These are phyloP conservation scores for Pythium myriotylum DNA, from an alignment of 352 stramenopile genomes.

Conservation along the genomic window DNA sequence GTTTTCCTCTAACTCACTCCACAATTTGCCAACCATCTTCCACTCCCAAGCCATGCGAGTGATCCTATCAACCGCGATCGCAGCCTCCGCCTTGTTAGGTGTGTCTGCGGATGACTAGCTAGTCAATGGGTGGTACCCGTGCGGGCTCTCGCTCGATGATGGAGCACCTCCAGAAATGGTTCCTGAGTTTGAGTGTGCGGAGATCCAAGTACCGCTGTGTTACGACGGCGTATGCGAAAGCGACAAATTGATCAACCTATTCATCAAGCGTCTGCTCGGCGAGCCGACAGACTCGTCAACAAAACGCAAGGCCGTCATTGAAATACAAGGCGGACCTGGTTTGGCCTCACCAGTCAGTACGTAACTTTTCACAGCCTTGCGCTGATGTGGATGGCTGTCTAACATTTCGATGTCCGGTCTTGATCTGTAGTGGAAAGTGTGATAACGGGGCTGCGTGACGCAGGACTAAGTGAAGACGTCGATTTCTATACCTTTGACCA, in stretches of 20 bases:
- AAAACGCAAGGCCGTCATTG: slow-evolving; percentile 17
- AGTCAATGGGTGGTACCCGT: slow-evolving; percentile 36
- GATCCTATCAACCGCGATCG: neutral
- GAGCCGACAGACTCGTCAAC: neutral
- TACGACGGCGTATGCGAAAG: slow-evolving; percentile 26
- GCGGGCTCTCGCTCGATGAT: slow-evolving; percentile 9
- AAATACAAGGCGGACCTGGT: slow-evolving; percentile 28
- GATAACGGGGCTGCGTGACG: slow-evolving; percentile 3
- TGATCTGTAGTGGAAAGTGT: slow-evolving; percentile 20
- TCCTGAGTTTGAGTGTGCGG: slow-evolving; percentile 18
- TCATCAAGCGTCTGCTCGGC: slow-evolving; percentile 26
- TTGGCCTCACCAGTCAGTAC: slow-evolving; percentile 12
- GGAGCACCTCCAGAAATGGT: neutral
- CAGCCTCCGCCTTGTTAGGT: neutral
- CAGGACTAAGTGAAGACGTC: slow-evolving; percentile 16
- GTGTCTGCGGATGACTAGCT: neutral
- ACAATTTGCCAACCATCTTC: too few relatives aligned
- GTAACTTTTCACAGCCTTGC: too few relatives aligned
- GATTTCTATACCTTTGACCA: slow-evolving; percentile 41
- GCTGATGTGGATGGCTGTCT: too few relatives aligned
- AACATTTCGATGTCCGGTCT: too few relatives aligned
- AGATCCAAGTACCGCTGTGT: slow-evolving; percentile 24
- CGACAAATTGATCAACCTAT: slow-evolving; percentile 20
- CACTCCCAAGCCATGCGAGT: too few relatives aligned
- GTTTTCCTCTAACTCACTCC: too few relatives aligned